Evolutionary conservation across 225 moss, liverwort and hornwort genomes (phyloP), one percentile per base, ranked within the genome.

Genomic region (Neckera pumila): DNA sequence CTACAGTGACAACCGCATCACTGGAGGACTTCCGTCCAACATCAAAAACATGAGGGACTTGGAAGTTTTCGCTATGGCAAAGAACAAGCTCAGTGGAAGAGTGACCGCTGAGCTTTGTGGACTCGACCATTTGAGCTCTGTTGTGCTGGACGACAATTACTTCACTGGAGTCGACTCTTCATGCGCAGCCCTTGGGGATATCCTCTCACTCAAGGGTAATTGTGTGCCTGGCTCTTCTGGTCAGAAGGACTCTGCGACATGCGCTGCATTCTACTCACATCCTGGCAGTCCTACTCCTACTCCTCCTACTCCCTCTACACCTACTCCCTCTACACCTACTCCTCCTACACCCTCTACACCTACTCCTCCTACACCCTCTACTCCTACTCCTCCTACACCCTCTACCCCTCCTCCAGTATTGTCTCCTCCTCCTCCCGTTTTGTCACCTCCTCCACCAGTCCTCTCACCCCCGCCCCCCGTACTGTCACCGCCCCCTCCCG

Each of bases 141-240:
- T 97, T 34, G 87, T 92, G 1, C 89, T 99, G 22, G 90, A 95
- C 20, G 66, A 99, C 79, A 99, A 97, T 63, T 97, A 47, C 56
- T 95, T 99, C 87, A 92, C 91, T 7, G 87, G 85, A 4, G 81
- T 89, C 47, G 85, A 89, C 82, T 51, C 92, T 51, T 38, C 93
- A 53, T 91, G 88, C 80, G 6, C 75, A 53, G 45, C 87, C 60
- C 91, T 92, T 42, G 47, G 93, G 30, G 66, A 66, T 11, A 95
- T 94, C 26, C 81, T 97, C 20, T 91, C 97, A 22, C 56, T 91
- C 9, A 82, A 53, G 54, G 96, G 92, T 12, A 97, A 99, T 49
- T 97, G 98, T 84, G 90, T 97, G 33, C 86, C 95, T 28, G 92
- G 91, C 9, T 79, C 57, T 16, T 62, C 81, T 14, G 85, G 83